Percentiles rank a stretch among this genome's conserved stretches.
Conservation (phyloP, 2,329 filamentous ascomycete genomes). For the Botryosphaeria dothidea region DNA sequence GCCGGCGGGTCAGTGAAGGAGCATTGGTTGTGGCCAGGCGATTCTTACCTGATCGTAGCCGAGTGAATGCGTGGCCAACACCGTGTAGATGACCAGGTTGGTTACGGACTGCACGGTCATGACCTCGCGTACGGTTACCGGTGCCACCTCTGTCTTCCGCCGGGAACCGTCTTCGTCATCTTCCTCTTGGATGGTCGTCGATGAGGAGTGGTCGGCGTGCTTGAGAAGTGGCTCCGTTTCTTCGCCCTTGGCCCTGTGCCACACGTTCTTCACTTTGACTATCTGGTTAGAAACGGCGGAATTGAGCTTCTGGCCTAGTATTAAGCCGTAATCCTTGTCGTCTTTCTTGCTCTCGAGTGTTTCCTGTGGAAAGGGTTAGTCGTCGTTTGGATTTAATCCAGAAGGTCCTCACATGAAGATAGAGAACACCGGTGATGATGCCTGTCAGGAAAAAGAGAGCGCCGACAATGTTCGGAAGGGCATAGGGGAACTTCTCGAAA, state of each 20-base stretch:
- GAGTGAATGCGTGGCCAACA: conserved; percentile 79
- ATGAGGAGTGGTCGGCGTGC: not conserved
- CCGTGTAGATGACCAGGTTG: conserved; percentile 75
- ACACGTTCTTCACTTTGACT: conserved; percentile 22
- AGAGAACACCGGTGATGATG: conserved; percentile 71
- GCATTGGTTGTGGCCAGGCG: not conserved
- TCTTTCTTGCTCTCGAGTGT: conserved; percentile 73
- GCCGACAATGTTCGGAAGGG: conserved; percentile 78
- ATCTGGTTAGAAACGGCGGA: conserved; percentile 15
- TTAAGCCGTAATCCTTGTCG: conserved; percentile 71
- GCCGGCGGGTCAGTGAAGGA: conserved; percentile 19
- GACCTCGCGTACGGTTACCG: conserved; percentile 59
- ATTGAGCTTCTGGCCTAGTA: conserved; percentile 67
- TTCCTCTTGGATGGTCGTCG: conserved; percentile 25
- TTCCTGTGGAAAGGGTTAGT: conserved; percentile 55
- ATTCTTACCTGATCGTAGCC: conserved; percentile 70
- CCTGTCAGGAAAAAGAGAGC: conserved; percentile 77
- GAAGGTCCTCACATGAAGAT: conserved; percentile 61
- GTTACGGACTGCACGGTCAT: conserved; percentile 73
- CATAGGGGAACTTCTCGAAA: conserved; percentile 77
- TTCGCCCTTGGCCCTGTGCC: conserved; percentile 15
- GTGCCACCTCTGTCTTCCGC: conserved; percentile 22
- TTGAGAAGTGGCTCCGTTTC: conserved; percentile 21
- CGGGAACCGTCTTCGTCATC: conserved; percentile 17
- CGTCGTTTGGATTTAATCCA: not conserved